Evolutionary conservation across 768 basidiomycete genomes (phyloP).

Genomic region (Auriculariales sp.): DNA sequence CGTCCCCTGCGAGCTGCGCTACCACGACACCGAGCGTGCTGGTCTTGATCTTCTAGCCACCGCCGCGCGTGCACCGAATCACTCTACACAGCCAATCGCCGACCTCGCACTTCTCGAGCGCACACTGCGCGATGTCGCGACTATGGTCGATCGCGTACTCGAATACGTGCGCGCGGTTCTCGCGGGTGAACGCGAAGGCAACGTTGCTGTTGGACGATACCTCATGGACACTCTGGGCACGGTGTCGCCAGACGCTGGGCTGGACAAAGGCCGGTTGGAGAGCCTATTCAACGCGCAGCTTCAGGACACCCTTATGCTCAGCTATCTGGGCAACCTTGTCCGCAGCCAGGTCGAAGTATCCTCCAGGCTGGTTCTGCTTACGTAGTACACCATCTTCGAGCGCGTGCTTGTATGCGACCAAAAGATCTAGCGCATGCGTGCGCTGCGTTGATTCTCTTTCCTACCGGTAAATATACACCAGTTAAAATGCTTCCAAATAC

Average conservation of each 20-base stretch:
- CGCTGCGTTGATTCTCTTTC: not conserved
- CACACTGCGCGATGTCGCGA: constrained; percentile 53
- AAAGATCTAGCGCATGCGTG: too few species aligned
- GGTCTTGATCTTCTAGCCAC: constrained; percentile 58
- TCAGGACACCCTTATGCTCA: constrained; percentile 89
- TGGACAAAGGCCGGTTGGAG: constrained; percentile 38
- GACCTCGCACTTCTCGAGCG: constrained; percentile 66
- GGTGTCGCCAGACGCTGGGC: constrained; percentile 43
- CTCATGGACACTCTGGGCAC: constrained; percentile 75
- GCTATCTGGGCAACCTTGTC: constrained; percentile 86
- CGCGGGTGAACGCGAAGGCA: constrained; percentile 56
- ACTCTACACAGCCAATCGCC: constrained; percentile 21
- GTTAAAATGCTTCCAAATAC: not conserved
- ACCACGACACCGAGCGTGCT: constrained; percentile 71
- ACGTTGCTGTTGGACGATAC: constrained; percentile 77
- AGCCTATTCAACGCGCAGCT: constrained; percentile 54
- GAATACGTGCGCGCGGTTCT: constrained; percentile 72
- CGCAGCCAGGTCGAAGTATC: constrained; percentile 89
- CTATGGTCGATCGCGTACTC: constrained; percentile 76
- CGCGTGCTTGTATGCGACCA: too few species aligned
- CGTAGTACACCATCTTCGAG: constrained; percentile 5
- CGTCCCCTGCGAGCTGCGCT: constrained; percentile 73
- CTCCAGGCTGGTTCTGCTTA: constrained; percentile 66
- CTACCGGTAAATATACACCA: not conserved
- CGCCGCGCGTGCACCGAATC: constrained; percentile 13